phyloP scores from a whole-genome alignment of 805 yeast species.

The Blastobotrys parvus region DNA sequence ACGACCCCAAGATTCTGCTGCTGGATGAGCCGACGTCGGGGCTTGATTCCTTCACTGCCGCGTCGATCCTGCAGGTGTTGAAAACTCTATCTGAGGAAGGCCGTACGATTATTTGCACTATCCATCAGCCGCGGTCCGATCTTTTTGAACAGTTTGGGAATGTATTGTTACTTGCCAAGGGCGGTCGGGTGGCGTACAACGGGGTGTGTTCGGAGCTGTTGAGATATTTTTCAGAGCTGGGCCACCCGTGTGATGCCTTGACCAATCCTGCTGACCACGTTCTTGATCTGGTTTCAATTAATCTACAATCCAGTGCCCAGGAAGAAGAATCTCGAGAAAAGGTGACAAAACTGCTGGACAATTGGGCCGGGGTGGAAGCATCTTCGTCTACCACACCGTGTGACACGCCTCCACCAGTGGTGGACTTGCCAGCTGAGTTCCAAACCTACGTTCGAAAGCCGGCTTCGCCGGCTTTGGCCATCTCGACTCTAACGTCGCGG shows the following conservation, averaged over 20 bases:
- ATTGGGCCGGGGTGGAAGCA: slow-evolving; percentile 28
- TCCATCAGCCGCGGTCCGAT: slow-evolving; percentile 76
- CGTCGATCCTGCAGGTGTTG: slow-evolving; percentile 54
- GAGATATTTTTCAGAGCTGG: slow-evolving; percentile 40
- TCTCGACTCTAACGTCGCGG: slow-evolving; percentile 31
- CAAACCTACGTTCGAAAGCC: slow-evolving; percentile 15
- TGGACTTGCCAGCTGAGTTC: slow-evolving; percentile 21
- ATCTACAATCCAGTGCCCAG: slow-evolving; percentile 35
- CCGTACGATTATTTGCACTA: slow-evolving; percentile 64
- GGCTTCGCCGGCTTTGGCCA: slow-evolving; percentile 29
- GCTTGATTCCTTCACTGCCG: slow-evolving; percentile 70
- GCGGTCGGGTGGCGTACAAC: slow-evolving; percentile 62
- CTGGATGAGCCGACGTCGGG: slow-evolving; percentile 91
- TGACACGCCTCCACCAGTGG: too few relatives aligned
- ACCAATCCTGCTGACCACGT: slow-evolving; percentile 69
- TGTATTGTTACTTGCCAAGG: slow-evolving; percentile 62
- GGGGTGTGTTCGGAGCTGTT: slow-evolving; percentile 44
- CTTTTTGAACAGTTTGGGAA: slow-evolving; percentile 60
- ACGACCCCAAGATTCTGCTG: slow-evolving; percentile 61
- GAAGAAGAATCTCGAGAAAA: slow-evolving; percentile 35
- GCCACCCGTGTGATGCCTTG: slow-evolving; percentile 48
- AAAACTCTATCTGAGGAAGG: slow-evolving; percentile 46
- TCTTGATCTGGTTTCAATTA: slow-evolving; percentile 60
- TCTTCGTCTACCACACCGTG: too few relatives aligned
- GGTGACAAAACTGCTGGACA: slow-evolving; percentile 32